Conservation (phyloP, 2,329 filamentous ascomycete species). For the Salinomyces thailandicus region DNA sequence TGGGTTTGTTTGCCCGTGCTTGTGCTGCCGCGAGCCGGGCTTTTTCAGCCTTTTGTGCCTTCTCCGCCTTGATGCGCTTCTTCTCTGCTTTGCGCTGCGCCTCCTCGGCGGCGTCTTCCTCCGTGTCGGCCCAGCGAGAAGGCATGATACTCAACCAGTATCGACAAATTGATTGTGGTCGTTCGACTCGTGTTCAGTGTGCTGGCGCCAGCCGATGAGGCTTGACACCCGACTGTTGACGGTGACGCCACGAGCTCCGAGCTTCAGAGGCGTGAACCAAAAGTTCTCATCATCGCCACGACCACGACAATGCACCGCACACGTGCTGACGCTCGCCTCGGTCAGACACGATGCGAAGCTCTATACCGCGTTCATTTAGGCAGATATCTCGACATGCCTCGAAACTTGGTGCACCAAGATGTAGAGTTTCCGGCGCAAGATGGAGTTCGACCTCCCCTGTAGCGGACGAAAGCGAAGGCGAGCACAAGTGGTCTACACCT, state of each 20-base stretch:
- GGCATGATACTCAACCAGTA: too few relatives aligned
- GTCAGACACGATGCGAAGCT: conserved; percentile 18
- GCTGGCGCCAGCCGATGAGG: too few relatives aligned
- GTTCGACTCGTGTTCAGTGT: too few relatives aligned
- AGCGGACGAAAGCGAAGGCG: conserved; percentile 12
- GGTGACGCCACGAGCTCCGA: conserved; percentile 1
- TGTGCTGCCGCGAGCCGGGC: conserved; percentile 25
- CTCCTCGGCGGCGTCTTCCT: conserved; percentile 66
- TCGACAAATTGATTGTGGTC: too few relatives aligned
- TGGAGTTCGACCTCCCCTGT: conserved; percentile 28
- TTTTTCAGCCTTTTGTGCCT: conserved; percentile 63
- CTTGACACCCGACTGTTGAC: too few relatives aligned
- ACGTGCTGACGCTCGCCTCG: conserved; percentile 2
- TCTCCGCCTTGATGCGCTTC: conserved; percentile 76
- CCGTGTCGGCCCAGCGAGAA: conserved; percentile 82
- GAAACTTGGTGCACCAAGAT: conserved; percentile 4
- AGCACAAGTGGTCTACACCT: conserved; percentile 72
- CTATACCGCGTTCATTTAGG: conserved; percentile 15
- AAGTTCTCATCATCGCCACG: neutral
- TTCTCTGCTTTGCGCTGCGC: conserved; percentile 68
- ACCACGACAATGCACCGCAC: neutral
- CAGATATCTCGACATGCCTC: conserved; percentile 14
- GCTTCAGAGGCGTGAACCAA: neutral
- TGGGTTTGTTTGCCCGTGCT: conserved; percentile 17
- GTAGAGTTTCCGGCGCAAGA: conserved; percentile 26